Conservation (phyloP, 2,329 filamentous ascomycete genomes). For the Beauveria sp. region DNA sequence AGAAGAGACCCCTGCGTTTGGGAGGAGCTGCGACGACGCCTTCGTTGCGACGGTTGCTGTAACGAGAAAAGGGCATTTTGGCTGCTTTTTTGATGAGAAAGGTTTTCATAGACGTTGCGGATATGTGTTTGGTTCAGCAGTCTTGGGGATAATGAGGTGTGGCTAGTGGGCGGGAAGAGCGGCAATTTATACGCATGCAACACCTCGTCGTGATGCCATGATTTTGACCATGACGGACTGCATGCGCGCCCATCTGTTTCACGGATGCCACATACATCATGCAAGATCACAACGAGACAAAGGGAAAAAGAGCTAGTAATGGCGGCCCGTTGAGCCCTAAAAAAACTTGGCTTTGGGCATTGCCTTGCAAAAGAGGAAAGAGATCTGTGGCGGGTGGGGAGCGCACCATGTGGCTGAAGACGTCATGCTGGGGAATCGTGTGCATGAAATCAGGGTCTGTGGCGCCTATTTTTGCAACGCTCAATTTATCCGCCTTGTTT, state of each 20-base stretch:
- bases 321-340: not conserved
- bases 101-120: not conserved
- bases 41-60: slow-evolving; percentile 12
- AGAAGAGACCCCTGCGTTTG: slow-evolving; percentile 16
- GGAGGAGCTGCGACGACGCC: slow-evolving; percentile 10
- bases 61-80: slow-evolving; percentile 27
- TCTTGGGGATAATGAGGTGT: not conserved
- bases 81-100: slow-evolving; percentile 7
- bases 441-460: slow-evolving; percentile 8
- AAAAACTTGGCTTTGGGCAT: slow-evolving; percentile 9
- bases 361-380: not conserved
- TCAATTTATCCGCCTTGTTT: not conserved
- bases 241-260: not conserved
- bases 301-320: not conserved
- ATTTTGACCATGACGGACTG: not conserved
- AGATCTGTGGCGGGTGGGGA: slow-evolving; percentile 5
- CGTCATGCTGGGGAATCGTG: slow-evolving; percentile 1
- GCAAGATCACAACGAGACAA: not conserved
- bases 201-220: not conserved
- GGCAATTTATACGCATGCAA: too few relatives aligned
- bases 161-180: not conserved
- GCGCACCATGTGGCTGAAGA: slow-evolving; percentile 6
- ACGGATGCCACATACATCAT: not conserved
- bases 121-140: not conserved
- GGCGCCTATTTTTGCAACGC: not conserved